Evolutionary conservation across 352 stramenopile species (phyloP).

Genomic region (Pythium oligandrum): DNA sequence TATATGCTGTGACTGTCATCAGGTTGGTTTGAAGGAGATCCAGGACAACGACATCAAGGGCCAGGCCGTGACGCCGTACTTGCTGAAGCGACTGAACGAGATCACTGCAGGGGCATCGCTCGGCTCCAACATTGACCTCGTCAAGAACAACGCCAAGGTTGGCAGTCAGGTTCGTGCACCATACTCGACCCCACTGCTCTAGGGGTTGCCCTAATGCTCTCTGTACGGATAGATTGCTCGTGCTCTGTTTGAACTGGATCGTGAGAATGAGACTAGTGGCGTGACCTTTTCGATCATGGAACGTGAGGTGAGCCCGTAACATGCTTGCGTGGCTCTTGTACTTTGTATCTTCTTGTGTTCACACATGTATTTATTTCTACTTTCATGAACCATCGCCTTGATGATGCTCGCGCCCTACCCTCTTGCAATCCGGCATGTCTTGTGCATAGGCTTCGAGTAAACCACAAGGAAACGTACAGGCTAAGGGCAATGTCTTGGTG

Average conservation of each 20-base stretch:
- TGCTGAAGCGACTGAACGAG: conserved; percentile 89
- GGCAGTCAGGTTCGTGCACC: conserved; percentile 83
- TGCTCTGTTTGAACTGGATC: conserved; percentile 60
- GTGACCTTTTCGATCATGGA: conserved; percentile 39
- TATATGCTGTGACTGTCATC: too few relatives aligned
- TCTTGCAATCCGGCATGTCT: too few relatives aligned
- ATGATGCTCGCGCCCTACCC: too few relatives aligned
- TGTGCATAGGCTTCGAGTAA: neutral
- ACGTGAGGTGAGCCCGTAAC: conserved; percentile 39
- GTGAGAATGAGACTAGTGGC: conserved; percentile 13
- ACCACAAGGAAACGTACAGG: neutral
- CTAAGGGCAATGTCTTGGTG: conserved; percentile 51
- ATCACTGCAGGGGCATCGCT: conserved; percentile 92
- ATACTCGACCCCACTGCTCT: too few relatives aligned
- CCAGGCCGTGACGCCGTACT: conserved; percentile 93
- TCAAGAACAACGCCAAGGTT: conserved; percentile 95
- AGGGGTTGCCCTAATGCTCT: neutral
- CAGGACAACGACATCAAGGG: conserved; percentile 83
- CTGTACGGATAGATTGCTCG: conserved; percentile 41
- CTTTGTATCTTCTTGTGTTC: neutral
- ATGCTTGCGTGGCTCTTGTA: conserved; percentile 3
- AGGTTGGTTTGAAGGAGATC: conserved; percentile 82
- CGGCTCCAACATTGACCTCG: conserved; percentile 95
- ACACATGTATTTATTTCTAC: conserved; percentile 10
- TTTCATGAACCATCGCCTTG: too few relatives aligned